Evolutionary conservation across 768 basidiomycete species (phyloP).

Genomic region (Rhodocollybia butyracea): DNA sequence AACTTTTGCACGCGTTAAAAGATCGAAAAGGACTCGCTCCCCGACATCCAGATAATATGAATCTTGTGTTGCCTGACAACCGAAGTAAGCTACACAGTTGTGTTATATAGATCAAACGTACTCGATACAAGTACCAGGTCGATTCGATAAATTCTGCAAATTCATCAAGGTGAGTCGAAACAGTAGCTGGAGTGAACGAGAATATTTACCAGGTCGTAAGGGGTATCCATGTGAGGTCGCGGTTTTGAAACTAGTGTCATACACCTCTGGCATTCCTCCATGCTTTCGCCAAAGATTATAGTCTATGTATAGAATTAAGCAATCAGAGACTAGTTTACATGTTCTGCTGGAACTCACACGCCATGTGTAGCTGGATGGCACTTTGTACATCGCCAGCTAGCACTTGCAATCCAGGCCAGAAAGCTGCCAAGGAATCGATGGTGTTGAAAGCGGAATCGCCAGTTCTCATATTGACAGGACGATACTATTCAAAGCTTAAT

Average conservation of each 20-base stretch:
- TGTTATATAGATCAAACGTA: conserved; percentile 26
- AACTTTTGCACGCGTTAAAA: conserved; percentile 72
- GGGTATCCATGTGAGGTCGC: conserved; percentile 80
- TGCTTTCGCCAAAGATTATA: conserved; percentile 92
- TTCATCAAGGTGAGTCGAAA: background rate
- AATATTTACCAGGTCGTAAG: conserved; percentile 59
- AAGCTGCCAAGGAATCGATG: conserved; percentile 95
- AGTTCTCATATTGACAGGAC: conserved; percentile 73
- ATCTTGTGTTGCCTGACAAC: conserved; percentile 78
- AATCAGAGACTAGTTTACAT: background rate
- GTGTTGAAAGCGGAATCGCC: conserved; percentile 73
- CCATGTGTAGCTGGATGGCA: conserved; percentile 89
- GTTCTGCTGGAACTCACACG: conserved; percentile 50
- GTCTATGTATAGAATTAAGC: conserved; percentile 39
- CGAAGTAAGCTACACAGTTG: conserved; percentile 11
- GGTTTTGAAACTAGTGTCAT: conserved; percentile 70
- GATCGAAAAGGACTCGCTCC: conserved; percentile 76
- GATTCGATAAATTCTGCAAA: conserved; percentile 86
- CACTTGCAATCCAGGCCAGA: conserved; percentile 96
- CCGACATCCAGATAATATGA: conserved; percentile 91
- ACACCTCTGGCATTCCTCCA: conserved; percentile 90
- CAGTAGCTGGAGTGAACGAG: background rate
- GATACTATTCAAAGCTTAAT: conserved; percentile 53
- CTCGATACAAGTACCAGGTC: conserved; percentile 93
- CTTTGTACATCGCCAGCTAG: conserved; percentile 81